These are phyloP conservation scores for Yamadazyma triangularis DNA, from an alignment of 1,139 yeast species.

Conservation along the genomic window DNA sequence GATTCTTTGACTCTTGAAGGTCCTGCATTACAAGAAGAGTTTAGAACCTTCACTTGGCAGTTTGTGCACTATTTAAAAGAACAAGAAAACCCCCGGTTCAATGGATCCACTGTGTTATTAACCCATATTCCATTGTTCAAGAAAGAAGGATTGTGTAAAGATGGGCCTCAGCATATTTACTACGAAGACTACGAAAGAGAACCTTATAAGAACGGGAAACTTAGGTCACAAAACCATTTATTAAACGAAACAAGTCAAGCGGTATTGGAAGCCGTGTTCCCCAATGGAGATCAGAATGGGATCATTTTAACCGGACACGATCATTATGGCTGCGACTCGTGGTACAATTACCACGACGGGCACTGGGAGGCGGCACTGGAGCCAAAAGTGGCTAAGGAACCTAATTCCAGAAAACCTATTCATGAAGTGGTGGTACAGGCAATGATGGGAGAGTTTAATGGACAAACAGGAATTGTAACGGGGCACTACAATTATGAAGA, in stretches of 20 bases:
- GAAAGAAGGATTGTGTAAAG: constrained; percentile 73
- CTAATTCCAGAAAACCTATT: constrained; percentile 31
- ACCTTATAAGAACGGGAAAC: constrained; percentile 62
- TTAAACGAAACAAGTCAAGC: constrained; percentile 60
- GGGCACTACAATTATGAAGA: constrained; percentile 48
- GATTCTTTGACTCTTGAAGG: constrained; percentile 87
- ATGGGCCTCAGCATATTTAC: constrained; percentile 66
- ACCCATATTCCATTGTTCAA: constrained; percentile 92
- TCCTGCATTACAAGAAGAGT: constrained; percentile 76
- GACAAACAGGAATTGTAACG: constrained; percentile 79
- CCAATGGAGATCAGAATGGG: constrained; percentile 59
- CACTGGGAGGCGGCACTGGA: constrained; percentile 59
- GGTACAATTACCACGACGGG: constrained; percentile 43
- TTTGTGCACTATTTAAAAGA: constrained; percentile 58
- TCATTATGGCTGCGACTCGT: constrained; percentile 85
- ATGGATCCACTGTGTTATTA: constrained; percentile 76
- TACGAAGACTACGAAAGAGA: constrained; percentile 54
- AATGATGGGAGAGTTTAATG: constrained; percentile 95
- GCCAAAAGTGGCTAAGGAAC: no score
- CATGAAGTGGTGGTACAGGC: constrained; percentile 84
- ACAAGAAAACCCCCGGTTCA: constrained; percentile 42
- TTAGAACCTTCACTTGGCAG: constrained; percentile 62
- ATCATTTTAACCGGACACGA: constrained; percentile 92
- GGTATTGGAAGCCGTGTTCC: constrained; percentile 66
- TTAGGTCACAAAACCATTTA: constrained; percentile 87